phyloP scores from a whole-genome alignment of 2,329 filamentous ascomycete species.

The Alternaria alternata region DNA sequence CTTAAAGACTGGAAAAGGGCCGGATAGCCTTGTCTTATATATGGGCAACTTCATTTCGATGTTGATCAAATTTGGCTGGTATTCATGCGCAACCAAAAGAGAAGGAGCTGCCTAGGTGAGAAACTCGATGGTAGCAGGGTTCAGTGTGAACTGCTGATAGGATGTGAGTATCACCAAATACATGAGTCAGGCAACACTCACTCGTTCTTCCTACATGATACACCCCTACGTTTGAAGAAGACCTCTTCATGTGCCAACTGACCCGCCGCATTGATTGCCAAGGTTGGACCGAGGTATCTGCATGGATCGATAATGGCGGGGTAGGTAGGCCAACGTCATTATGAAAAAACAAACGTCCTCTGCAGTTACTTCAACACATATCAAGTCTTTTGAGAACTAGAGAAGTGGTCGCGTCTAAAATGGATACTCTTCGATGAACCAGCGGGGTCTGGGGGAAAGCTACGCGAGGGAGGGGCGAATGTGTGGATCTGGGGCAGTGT shows the following conservation, averaged over 20 bases:
- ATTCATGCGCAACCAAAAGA: background rate
- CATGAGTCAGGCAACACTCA: background rate
- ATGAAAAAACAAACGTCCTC: background rate
- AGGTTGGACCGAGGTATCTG: background rate
- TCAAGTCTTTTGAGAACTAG: background rate
- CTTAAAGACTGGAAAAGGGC: background rate
- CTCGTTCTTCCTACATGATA: background rate
- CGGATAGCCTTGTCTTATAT: background rate
- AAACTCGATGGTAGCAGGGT: background rate
- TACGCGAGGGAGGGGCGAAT: slow-evolving; percentile 6
- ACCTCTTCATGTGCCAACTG: background rate
- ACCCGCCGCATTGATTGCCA: background rate
- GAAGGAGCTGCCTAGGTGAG: background rate
- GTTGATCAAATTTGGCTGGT: background rate
- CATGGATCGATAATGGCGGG: background rate
- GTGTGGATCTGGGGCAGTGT: slow-evolving; percentile 18
- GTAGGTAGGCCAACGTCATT: background rate
- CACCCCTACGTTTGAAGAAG: background rate
- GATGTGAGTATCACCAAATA: background rate
- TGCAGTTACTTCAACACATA: background rate
- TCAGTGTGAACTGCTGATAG: background rate
- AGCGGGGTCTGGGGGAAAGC: slow-evolving; percentile 2
- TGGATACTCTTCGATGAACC: background rate
- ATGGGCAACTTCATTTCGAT: background rate
- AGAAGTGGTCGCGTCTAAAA: background rate